Conservation (phyloP, 768 basidiomycete species). For the Mycena chlorophos region DNA sequence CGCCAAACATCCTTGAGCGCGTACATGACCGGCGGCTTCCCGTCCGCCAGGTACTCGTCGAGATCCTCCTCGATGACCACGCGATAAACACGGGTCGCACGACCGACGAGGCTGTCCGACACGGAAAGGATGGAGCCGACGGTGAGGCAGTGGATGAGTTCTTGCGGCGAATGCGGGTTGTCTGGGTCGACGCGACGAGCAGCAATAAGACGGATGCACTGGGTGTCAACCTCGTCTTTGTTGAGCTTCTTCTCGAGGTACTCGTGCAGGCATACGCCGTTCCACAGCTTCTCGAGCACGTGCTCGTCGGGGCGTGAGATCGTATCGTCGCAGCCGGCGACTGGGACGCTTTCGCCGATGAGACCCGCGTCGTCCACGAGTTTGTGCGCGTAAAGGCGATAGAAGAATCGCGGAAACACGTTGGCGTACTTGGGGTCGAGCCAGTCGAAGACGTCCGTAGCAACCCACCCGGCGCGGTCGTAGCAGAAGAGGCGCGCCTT, state of each 20-base stretch:
- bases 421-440: no score
- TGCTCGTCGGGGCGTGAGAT: neutral
- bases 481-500: constrained; percentile 4
- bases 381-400: neutral
- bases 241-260: neutral
- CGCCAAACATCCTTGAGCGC: constrained; percentile 8
- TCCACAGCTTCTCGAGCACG: neutral
- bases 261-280: neutral
- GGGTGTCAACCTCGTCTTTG: neutral
- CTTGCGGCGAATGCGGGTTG: neutral
- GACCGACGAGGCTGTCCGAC: constrained; percentile 8
- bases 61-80: neutral
- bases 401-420: neutral
- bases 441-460: constrained; percentile 2
- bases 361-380: neutral
- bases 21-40: constrained; percentile 1
- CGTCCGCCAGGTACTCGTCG: neutral
- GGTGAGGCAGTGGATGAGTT: constrained; percentile 2
- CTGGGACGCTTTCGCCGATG: neutral
- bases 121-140: constrained; percentile 1
- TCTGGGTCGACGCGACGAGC: neutral
- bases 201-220: neutral
- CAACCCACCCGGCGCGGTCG: constrained; percentile 3
- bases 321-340: neutral
- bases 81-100: constrained; percentile 10